Percentiles rank a stretch among this genome's conserved stretches.
These are phyloP conservation scores for Serendipita sp. DNA, from an alignment of 768 basidiomycete genomes.

Conservation along the genomic window DNA sequence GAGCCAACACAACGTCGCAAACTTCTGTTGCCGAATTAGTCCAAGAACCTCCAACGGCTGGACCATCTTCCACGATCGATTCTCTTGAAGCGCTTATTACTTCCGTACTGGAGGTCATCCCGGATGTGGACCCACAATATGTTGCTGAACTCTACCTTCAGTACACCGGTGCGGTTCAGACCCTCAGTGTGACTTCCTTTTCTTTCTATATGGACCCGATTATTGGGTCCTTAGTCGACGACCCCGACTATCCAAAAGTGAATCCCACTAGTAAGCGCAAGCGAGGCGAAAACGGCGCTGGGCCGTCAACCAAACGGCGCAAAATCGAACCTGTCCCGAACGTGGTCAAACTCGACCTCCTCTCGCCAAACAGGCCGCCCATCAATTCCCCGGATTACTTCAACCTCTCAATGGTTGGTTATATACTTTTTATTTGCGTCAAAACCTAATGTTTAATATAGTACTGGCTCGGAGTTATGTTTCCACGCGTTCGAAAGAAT, in stretches of 20 bases:
- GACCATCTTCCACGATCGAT: background rate
- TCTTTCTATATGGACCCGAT: constrained; percentile 33
- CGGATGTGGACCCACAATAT: constrained; percentile 48
- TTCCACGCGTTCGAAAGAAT: background rate
- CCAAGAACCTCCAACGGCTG: background rate
- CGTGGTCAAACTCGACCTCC: constrained; percentile 35
- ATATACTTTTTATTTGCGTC: constrained; percentile 8
- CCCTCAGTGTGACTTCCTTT: constrained; percentile 17
- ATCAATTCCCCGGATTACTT: constrained; percentile 31
- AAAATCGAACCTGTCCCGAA: constrained; percentile 17
- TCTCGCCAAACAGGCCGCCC: constrained; percentile 27
- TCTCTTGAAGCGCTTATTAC: constrained; percentile 21
- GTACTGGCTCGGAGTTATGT: background rate
- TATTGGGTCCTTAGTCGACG: constrained; percentile 46
- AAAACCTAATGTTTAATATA: background rate
- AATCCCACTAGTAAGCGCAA: constrained; percentile 21
- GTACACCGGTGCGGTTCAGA: constrained; percentile 19
- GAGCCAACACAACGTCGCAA: background rate
- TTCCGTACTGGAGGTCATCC: constrained; percentile 49
- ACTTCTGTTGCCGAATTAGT: background rate
- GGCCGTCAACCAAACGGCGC: constrained; percentile 9
- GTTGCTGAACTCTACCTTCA: constrained; percentile 31
- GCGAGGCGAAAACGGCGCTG: constrained; percentile 15
- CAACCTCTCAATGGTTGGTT: constrained; percentile 35
- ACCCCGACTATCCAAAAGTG: constrained; percentile 40